Evolutionary conservation across 2,329 filamentous ascomycete species (phyloP).

Genomic region (Zopfia rhizophila): DNA sequence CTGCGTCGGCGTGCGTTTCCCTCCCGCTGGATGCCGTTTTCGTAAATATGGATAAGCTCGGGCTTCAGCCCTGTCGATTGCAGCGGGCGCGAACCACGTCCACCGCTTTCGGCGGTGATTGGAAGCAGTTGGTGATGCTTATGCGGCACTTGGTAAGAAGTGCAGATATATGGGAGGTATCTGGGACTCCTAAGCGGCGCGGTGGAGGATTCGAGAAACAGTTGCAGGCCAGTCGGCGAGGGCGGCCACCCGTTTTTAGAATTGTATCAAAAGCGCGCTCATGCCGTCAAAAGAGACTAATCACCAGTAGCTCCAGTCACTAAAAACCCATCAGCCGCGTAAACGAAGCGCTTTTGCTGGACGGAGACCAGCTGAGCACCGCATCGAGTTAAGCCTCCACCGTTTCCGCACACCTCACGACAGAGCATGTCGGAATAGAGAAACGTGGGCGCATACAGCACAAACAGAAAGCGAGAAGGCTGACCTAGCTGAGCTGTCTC

Average conservation of each 20-base stretch:
- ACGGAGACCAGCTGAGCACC: conserved; percentile 15
- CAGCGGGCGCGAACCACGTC: conserved; percentile 27
- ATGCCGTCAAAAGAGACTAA: conserved; percentile 19
- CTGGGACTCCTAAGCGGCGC: neutral
- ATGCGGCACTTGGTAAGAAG: conserved; percentile 25
- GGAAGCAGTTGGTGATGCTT: conserved; percentile 29
- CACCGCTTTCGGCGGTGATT: conserved; percentile 42
- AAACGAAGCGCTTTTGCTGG: neutral
- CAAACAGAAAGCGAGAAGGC: conserved; percentile 9
- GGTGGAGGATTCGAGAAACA: neutral
- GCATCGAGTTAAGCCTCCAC: conserved; percentile 18
- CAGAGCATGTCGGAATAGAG: conserved; percentile 3
- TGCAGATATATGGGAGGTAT: conserved; percentile 6
- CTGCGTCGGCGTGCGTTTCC: too few relatives aligned
- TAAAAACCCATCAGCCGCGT: conserved; percentile 16
- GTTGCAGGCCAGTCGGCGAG: conserved; percentile 15
- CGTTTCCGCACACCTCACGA: too few relatives aligned
- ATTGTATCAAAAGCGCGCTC: conserved; percentile 18
- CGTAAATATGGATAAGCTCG: too few relatives aligned
- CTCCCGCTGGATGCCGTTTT: too few relatives aligned
- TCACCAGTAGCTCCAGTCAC: conserved; percentile 25
- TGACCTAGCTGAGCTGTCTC: conserved; percentile 8
- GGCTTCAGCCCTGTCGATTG: conserved; percentile 30
- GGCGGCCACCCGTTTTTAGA: conserved; percentile 12
- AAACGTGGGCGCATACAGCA: conserved; percentile 15